phyloP scores from a whole-genome alignment of 192 early-diverging fungal species.

The Mortierella antarctica region DNA sequence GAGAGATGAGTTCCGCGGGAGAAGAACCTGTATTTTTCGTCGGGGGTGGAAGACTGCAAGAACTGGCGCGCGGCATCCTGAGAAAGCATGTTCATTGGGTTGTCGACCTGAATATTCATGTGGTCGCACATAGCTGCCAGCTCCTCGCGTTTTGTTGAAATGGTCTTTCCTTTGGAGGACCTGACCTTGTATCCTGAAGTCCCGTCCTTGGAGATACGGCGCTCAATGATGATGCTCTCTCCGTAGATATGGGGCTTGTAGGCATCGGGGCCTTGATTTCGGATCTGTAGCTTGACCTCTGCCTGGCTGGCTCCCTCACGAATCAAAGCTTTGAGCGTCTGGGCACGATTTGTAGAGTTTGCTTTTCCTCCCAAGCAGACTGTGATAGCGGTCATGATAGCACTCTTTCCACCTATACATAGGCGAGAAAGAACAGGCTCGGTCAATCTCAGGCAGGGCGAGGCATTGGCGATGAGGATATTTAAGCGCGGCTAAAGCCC shows the following conservation, averaged over 20 bases:
- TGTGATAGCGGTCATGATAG: constrained; percentile 90
- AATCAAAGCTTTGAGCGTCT: constrained; percentile 80
- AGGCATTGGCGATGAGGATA: not conserved
- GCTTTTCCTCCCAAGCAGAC: constrained; percentile 95
- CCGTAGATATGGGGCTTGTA: constrained; percentile 87
- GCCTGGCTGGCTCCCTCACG: constrained; percentile 82
- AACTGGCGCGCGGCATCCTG: constrained; percentile 96
- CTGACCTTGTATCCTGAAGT: constrained; percentile 84
- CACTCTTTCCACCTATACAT: constrained; percentile 88
- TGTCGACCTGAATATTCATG: constrained; percentile 92
- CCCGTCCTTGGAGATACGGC: constrained; percentile 74
- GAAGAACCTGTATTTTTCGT: constrained; percentile 95
- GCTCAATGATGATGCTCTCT: constrained; percentile 84
- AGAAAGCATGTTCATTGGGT: constrained; percentile 92
- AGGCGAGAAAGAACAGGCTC: not conserved
- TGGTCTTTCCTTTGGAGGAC: constrained; percentile 65
- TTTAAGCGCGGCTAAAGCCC: not conserved
- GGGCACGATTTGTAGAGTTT: constrained; percentile 85
- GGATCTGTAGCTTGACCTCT: constrained; percentile 75
- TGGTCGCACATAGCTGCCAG: constrained; percentile 86
- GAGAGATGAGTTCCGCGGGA: constrained; percentile 87
- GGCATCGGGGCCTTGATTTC: constrained; percentile 88
- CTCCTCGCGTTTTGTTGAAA: constrained; percentile 88
- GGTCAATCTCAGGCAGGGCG: not conserved
- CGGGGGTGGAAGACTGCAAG: constrained; percentile 78